These are phyloP conservation scores for Fusarium transvaalense DNA, from an alignment of 2,329 filamentous ascomycete species.

Conservation along the genomic window DNA sequence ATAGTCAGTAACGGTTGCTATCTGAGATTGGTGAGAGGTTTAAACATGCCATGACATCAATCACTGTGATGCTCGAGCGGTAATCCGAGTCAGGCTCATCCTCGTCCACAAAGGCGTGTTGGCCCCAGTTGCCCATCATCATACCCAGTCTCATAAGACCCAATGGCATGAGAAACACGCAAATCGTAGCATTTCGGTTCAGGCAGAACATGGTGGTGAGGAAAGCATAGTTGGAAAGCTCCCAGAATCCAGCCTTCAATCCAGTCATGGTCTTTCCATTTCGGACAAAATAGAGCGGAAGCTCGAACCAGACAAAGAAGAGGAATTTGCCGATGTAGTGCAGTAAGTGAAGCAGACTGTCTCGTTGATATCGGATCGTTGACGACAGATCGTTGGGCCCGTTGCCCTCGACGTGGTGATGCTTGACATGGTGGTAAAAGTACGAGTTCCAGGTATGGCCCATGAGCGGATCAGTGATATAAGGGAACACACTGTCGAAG, in stretches of 20 bases:
- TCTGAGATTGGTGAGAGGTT: no score
- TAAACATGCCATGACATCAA: slow-evolving; percentile 78
- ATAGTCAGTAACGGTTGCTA: slow-evolving; percentile 1
- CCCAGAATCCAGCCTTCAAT: slow-evolving; percentile 69
- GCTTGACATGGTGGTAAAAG: slow-evolving; percentile 88
- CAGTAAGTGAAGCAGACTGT: slow-evolving; percentile 74
- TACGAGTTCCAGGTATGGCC: slow-evolving; percentile 89
- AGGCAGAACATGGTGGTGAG: slow-evolving; percentile 60
- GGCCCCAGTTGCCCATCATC: slow-evolving; percentile 88
- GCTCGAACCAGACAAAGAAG: slow-evolving; percentile 79
- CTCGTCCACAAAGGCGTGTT: slow-evolving; percentile 84
- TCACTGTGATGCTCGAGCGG: slow-evolving; percentile 81
- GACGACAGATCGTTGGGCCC: slow-evolving; percentile 81
- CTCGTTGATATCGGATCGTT: slow-evolving; percentile 81
- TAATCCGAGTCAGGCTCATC: slow-evolving; percentile 82
- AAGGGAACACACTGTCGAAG: slow-evolving; percentile 77
- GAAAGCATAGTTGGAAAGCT: slow-evolving; percentile 70
- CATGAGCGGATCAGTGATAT: slow-evolving; percentile 80
- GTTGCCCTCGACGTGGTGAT: slow-evolving; percentile 86
- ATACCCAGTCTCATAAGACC: slow-evolving; percentile 74
- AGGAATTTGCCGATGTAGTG: slow-evolving; percentile 80
- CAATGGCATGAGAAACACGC: slow-evolving; percentile 76
- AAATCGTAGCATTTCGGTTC: slow-evolving; percentile 69
- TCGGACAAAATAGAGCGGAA: slow-evolving; percentile 78
- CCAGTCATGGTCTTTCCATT: slow-evolving; percentile 70